phyloP scores from a whole-genome alignment of 202 grass and related monocot species.

The Hordeum pubiflorum region DNA sequence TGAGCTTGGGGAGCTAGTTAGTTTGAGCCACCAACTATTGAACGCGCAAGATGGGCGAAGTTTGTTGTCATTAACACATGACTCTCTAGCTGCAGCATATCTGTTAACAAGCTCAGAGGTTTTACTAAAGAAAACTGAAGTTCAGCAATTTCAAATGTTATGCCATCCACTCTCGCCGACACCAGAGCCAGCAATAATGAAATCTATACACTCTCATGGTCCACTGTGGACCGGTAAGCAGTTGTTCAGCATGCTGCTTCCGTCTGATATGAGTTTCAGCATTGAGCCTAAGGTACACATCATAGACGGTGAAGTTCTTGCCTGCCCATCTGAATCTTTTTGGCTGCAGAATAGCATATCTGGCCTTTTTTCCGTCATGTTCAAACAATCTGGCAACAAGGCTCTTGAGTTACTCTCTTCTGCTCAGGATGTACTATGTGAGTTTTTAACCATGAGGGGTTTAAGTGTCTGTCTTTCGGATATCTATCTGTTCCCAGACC shows the following conservation, averaged over 20 bases:
- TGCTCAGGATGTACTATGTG: slow-evolving; percentile 67
- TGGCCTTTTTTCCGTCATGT: slow-evolving; percentile 62
- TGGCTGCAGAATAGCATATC: slow-evolving; percentile 53
- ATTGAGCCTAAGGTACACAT: slow-evolving; percentile 37
- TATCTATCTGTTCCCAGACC: slow-evolving; percentile 65
- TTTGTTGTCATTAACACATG: slow-evolving; percentile 79
- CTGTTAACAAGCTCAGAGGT: slow-evolving; percentile 43
- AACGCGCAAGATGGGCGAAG: slow-evolving; percentile 81
- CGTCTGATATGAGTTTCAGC: slow-evolving; percentile 46
- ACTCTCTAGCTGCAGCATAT: slow-evolving; percentile 62
- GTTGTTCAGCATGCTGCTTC: slow-evolving; percentile 71
- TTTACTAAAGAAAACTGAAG: slow-evolving; percentile 50
- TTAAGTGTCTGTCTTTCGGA: slow-evolving; percentile 75
- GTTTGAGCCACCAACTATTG: slow-evolving; percentile 53
- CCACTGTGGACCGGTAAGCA: slow-evolving; percentile 70
- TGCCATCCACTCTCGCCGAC: slow-evolving; percentile 30
- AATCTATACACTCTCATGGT: slow-evolving; percentile 29
- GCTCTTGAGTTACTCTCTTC: slow-evolving; percentile 59
- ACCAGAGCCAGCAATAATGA: slow-evolving; percentile 37
- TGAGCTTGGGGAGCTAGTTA: slow-evolving; percentile 65
- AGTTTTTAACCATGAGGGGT: slow-evolving; percentile 67
- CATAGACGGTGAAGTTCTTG: slow-evolving; percentile 44
- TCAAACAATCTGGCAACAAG: slow-evolving; percentile 47
- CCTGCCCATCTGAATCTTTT: slow-evolving; percentile 37
- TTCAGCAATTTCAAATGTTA: slow-evolving; percentile 77